Conservation (phyloP, 306 rosid genomes). For the Myrica gale region DNA sequence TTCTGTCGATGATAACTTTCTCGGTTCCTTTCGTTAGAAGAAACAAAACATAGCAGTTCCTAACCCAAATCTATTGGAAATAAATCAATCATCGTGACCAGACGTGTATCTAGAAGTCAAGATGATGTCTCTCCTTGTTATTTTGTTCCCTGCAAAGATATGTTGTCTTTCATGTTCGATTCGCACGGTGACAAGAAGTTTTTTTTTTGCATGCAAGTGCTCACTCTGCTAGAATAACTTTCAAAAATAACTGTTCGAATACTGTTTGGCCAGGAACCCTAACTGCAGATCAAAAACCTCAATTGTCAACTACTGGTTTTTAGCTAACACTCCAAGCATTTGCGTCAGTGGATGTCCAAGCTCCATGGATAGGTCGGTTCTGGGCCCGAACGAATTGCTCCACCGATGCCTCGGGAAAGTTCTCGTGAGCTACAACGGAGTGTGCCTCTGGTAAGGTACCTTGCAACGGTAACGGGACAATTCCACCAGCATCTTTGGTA, state of each 20-base stretch:
- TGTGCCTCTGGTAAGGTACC: slow-evolving; percentile 33
- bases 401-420: slow-evolving; percentile 21
- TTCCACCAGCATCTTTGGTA: slow-evolving; percentile 41
- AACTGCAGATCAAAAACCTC: slow-evolving; percentile 28
- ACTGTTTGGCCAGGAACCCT: slow-evolving; percentile 44
- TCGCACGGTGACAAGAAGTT: neutral
- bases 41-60: too few relatives aligned
- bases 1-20: too few relatives aligned
- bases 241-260: slow-evolving; percentile 35
- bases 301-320: slow-evolving; percentile 37
- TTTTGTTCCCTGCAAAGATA: neutral
- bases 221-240: slow-evolving; percentile 26
- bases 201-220: neutral
- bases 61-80: too few relatives aligned
- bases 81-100: too few relatives aligned
- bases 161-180: neutral
- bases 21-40: too few relatives aligned
- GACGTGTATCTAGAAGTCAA: too few relatives aligned
- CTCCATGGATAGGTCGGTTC: slow-evolving; percentile 44
- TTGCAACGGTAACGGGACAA: slow-evolving; percentile 41
- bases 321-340: slow-evolving; percentile 12
- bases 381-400: slow-evolving; percentile 43
- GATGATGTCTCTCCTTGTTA: neutral
- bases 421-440: slow-evolving; percentile 40
- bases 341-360: neutral